Evolutionary conservation across 305 asterid genomes (phyloP).

Genomic region (Fraxinus baroniana): DNA sequence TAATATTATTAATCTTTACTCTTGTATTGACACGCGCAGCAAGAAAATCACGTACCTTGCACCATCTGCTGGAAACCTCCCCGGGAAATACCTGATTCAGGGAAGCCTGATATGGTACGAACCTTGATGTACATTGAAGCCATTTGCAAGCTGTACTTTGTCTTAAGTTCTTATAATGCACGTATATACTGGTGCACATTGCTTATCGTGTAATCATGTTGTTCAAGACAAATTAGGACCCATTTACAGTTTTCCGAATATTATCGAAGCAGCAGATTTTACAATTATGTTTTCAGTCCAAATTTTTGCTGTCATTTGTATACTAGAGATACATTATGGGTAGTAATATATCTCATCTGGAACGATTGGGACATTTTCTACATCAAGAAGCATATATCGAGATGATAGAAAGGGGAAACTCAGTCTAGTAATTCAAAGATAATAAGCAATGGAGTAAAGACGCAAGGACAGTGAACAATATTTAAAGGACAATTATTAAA

Average conservation of each 20-base stretch:
- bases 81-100: slow-evolving; percentile 72
- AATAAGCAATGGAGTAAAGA: neutral
- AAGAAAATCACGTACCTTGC: slow-evolving; percentile 83
- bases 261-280: neutral
- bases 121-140: slow-evolving; percentile 32
- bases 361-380: too few relatives aligned
- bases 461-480: neutral
- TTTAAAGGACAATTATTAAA: neutral
- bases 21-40: slow-evolving; percentile 39
- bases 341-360: too few relatives aligned
- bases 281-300: neutral
- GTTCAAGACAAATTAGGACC: neutral
- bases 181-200: neutral
- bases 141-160: neutral
- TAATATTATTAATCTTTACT: slow-evolving; percentile 13
- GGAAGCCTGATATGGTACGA: slow-evolving; percentile 96
- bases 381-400: neutral
- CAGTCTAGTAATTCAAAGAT: neutral
- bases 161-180: neutral
- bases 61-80: slow-evolving; percentile 87
- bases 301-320: neutral
- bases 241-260: neutral
- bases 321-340: neutral
- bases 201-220: neutral
- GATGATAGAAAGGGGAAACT: neutral